Base-by-base conservation (phyloP, 371 early-diverging fungal species). In the Thermomucor indicae-seudaticae region DNA sequence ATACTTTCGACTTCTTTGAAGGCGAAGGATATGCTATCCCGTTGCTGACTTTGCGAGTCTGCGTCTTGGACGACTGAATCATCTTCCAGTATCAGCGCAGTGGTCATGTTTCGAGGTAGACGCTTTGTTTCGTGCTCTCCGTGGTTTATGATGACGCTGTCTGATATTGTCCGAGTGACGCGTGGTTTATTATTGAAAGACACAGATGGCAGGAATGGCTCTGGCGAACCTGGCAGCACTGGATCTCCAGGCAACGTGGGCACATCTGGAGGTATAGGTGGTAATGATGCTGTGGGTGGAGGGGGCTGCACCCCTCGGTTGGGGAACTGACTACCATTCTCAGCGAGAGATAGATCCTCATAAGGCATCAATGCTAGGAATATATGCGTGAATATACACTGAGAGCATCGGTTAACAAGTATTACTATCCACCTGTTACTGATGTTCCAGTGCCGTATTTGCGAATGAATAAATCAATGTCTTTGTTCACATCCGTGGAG, bases 401-500 rank as follows among this genome's bases (percentile, higher is more conserved):
- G n/a, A n/a, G n/a, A n/a, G n/a, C n/a, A n/a, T n/a, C n/a, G n/a
- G n/a, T n/a, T n/a, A n/a, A n/a, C 41, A 20, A 39, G n/a, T 12
- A 17, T 22, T 2, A 39, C 7, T n/a, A 16, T 14, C 32, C 37
- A 49, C 49, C 49, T 49, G 52, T 31, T 32, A 44, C 45, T 35
- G 22, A 16, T 4, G 32, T 40, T 19, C 53, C 53, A 14, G 34
- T 48, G 6, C 44, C 34, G 43, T 55, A 49, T 23, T 44, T 48
- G 29, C 30, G 37, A 27, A 43, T 37, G 30, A 55, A 49, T 14
- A 19, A 12, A 4, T 29, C 28, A 17, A 64, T 47, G 40, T 64
- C 64, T 19, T 58, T 58, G 23, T 49, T 38, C 16, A 64, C 59
- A 31, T 64, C 59, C 28, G 58, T 64, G 5, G 25, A 41, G 39